Evolutionary conservation across 108 stramenopile species (phyloP), one percentile per base, ranked within the genome.

Genomic region (Pelagomonas calceolata): DNA sequence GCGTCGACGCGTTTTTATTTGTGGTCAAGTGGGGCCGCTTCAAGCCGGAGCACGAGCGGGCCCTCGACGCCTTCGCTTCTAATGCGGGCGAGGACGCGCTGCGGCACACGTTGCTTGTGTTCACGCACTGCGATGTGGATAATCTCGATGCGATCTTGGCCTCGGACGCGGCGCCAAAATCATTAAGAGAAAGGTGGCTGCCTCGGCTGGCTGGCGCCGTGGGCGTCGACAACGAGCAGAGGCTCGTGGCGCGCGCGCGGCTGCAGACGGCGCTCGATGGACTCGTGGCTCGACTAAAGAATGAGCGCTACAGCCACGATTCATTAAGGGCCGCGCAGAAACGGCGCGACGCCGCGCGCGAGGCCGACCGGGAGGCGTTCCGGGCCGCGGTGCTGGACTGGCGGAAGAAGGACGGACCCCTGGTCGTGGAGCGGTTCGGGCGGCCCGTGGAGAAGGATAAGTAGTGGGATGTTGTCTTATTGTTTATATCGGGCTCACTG

Each of bases 1-100:
- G 90, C 31, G 63, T 88, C 12, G 90, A 89, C 45, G 86, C 82
- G 36, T 72, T 91, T 43, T 88, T 88, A 35, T 91, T 93, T 71
- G 89, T 92, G 70, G 80, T 92, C 31, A 68, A 66, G 18, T 92
- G 91, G 51, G 51, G 51, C 51, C 51, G 51, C 51, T 60, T 60
- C 51, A 60, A 60, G 51, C 51, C 51, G 7, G 51, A 60, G 51
- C 51, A 60, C 51, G 51, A 60, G 21, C 21, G 51, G 21, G 51
- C 51, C 21, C 51, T 60, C 21, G 51, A 16, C 21, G 26, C 51
- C 21, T 60, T 60, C 51, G 51, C 51, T 17, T 1, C 21, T 17
- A 60, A 60, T 12, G 51, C 29, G 21, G 51, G 51, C 21, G 51
- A 17, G 3, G 51, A 4, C 21, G 51, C 51, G 26, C 51, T 60